phyloP scores from a whole-genome alignment of 2,329 filamentous ascomycete genomes.

The Ilyonectria robusta region DNA sequence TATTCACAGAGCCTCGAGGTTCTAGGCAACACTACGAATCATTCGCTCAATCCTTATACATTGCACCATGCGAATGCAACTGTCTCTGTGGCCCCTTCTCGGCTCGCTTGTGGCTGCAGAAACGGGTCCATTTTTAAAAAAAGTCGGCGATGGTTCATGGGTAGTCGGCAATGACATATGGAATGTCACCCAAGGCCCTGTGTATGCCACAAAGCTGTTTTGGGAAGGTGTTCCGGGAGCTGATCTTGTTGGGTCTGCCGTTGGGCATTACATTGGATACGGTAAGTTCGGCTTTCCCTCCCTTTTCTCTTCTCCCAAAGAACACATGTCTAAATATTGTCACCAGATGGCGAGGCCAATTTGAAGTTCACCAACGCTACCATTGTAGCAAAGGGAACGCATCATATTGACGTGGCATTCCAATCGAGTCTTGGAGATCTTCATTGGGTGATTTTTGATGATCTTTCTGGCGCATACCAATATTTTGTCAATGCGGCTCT shows the following conservation, averaged over 20 bases:
- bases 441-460: slow-evolving; percentile 33
- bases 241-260: slow-evolving; percentile 25
- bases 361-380: slow-evolving; percentile 25
- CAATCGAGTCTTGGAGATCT: slow-evolving; percentile 15
- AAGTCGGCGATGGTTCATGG: slow-evolving; percentile 26
- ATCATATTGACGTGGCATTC: slow-evolving; percentile 28
- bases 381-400: slow-evolving; percentile 15
- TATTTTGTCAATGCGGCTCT: slow-evolving; percentile 32
- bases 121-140: slow-evolving; percentile 19
- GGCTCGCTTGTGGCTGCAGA: slow-evolving; percentile 14
- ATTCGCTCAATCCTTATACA: not conserved
- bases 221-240: slow-evolving; percentile 29
- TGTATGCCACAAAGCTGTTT: slow-evolving; percentile 31
- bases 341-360: slow-evolving; percentile 24
- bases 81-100: slow-evolving; percentile 10
- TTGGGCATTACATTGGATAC: slow-evolving; percentile 32
- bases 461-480: slow-evolving; percentile 29
- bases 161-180: slow-evolving; percentile 32
- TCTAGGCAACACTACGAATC: not conserved
- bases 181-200: slow-evolving; percentile 32
- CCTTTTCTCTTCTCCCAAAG: not conserved
- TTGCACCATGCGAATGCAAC: slow-evolving; percentile 9
- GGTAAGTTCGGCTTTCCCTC: not conserved
- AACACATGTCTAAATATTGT: not conserved
- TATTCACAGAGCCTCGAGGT: not conserved